These are phyloP conservation scores for Akanthomyces uredinophilus DNA, from an alignment of 2,329 filamentous ascomycete species.

Conservation along the genomic window DNA sequence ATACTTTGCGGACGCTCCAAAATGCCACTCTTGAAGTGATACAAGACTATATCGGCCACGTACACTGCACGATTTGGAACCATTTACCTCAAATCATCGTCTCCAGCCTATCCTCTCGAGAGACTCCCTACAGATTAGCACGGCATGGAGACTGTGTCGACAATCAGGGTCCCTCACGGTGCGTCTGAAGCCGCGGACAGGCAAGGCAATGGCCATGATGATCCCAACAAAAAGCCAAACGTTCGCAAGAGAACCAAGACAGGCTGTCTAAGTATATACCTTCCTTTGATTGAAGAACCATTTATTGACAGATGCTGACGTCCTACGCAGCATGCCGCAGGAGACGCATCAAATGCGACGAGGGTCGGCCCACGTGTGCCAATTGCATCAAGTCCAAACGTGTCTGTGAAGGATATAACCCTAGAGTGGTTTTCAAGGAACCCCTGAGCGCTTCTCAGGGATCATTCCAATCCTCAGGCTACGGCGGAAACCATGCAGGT, in stretches of 20 bases:
- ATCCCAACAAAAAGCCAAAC: constrained; percentile 42
- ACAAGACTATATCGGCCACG: constrained; percentile 1
- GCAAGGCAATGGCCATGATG: constrained; percentile 34
- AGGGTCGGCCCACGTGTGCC: constrained; percentile 74
- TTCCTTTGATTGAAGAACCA: not conserved
- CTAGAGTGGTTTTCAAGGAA: constrained; percentile 75
- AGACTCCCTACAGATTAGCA: not conserved
- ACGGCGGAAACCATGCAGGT: constrained; percentile 12
- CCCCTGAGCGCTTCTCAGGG: constrained; percentile 47
- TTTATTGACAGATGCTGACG: not conserved
- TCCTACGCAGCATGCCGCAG: constrained; percentile 70
- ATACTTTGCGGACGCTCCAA: not conserved
- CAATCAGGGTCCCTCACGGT: not conserved
- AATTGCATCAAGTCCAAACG: constrained; percentile 86
- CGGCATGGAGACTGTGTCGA: constrained; percentile 1
- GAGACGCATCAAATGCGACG: constrained; percentile 94
- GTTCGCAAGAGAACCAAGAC: constrained; percentile 78
- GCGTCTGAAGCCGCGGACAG: constrained; percentile 26
- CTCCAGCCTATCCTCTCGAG: not conserved
- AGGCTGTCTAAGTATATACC: constrained; percentile 72
- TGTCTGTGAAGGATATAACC: constrained; percentile 77
- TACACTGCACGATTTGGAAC: not conserved
- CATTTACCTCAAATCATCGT: not conserved
- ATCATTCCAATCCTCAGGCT: constrained; percentile 10
- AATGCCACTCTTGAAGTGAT: constrained; percentile 12